Percentiles rank a stretch among this genome's conserved stretches.
Conservation (phyloP, 1,139 yeast genomes). For the Hansenula sp. region DNA sequence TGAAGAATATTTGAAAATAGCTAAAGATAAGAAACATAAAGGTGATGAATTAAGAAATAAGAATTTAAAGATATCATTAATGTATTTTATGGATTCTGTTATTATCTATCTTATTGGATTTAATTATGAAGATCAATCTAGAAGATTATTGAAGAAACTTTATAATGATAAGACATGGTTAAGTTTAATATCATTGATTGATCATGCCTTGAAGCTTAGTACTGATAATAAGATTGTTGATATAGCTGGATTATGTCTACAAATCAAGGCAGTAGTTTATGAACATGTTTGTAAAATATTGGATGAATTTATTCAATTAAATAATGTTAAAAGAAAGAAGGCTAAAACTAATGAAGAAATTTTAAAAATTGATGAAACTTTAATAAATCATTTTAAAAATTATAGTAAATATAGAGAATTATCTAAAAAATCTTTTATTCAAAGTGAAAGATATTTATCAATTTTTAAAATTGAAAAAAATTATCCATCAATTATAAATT, state of each 20-base stretch:
- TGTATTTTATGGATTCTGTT: constrained; percentile 15
- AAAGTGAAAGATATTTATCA: constrained; percentile 11
- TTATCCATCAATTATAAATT: constrained; percentile 34
- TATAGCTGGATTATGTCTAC: constrained; percentile 13
- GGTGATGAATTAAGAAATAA: constrained; percentile 11
- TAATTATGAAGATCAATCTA: constrained; percentile 15
- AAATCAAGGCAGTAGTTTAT: constrained; percentile 14
- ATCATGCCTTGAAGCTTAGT: constrained; percentile 8
- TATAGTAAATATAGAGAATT: constrained; percentile 7
- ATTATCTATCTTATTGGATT: constrained; percentile 17
- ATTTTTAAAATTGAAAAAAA: constrained; percentile 19
- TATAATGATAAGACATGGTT: constrained; percentile 16
- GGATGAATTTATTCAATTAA: constrained; percentile 8
- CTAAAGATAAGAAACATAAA: constrained; percentile 15
- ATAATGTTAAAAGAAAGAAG: constrained; percentile 2
- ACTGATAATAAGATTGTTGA: constrained; percentile 4
- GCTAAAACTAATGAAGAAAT: constrained; percentile 1
- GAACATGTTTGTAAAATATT: constrained; percentile 13
- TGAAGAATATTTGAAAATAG: constrained; percentile 8
- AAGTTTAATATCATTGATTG: constrained; percentile 13
- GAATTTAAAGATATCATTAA: constrained; percentile 4
- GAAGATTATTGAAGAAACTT: constrained; percentile 10
- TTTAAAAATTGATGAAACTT: constrained; percentile 3
- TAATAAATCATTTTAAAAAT: constrained; percentile 7
- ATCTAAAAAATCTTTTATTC: constrained; percentile 5